Evolutionary conservation across 179 eudicot genomes (phyloP), one percentile per base, ranked within the genome.

Genomic region (Vitellaria paradoxa): DNA sequence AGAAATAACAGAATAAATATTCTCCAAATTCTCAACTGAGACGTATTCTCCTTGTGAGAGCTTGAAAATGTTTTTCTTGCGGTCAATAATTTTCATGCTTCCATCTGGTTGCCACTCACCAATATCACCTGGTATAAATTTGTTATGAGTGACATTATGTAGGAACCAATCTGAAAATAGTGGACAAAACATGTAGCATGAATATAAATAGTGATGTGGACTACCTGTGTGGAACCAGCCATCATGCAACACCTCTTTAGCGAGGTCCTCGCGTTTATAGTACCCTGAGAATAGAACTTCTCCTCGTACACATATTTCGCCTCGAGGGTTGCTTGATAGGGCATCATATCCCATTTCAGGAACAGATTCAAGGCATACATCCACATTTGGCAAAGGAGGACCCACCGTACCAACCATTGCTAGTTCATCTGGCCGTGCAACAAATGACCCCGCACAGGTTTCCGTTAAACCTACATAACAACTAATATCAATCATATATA

Each of bases 141-240:
- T 63, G 23, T 46, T 64, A 76, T 37, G 9, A 78, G 79, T 62
- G 68, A 75, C 11, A 14, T 21, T 21, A 11, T 9, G 63, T 18
- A 11, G 46, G 42, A 73, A 67, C 50, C 64, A 65, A 50, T 68
- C 42, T 42, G 65, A 42, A 76, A 55, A 42, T 12, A 5, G 59
- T 12, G 20, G 72, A 15, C 5, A 37, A 46, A 47, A 65, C 53
- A 13, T 45, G 49, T 37, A 24, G 18, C 66, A 15, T 42, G 13
- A 50, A 9, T 24, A 40, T 14, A 2, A 64, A 62, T 45, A 24
- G 42, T 66, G 20, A 59, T 12, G 37, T 13, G 47, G 71, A 64
- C 77, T 40, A 95, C 99, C 99, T 70, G 99, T 96, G 80, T 96
- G 99, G 75, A 96, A 93, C 99, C 99, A 96, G 68, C 89, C 94